Evolutionary conservation across 805 yeast genomes (phyloP), one percentile per base, ranked within the genome.

Genomic region (Lachancea cidri): DNA sequence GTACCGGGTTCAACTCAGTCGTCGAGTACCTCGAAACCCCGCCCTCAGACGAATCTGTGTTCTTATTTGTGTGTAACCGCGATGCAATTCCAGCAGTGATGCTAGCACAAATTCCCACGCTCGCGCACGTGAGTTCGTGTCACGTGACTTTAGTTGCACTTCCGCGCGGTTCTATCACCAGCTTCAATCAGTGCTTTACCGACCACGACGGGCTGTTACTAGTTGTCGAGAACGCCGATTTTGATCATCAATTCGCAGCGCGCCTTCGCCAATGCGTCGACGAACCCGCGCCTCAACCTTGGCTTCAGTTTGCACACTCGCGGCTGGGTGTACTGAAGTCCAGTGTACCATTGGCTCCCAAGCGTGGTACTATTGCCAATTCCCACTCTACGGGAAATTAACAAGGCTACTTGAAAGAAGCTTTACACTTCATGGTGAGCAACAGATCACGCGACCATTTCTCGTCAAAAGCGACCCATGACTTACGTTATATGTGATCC

Each of bases 1-100:
- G 71, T 0, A 29, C 66, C 1, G 84, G 84, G 1, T 82, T 77
- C 62, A 81, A 82, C 58, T 62, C 72, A 1, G 73, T 81, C 0
- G 78, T 77, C 19, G 51, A 63, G 41, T 59, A 57, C 7, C 57
- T 81, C 14, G 81, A 76, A 47, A 36, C 47, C 0, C 14, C 29
- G 22, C 35, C 17, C 5, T 18, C 36, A 17, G 35, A 17, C 25
- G 41, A 45, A 1, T 8, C 38, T 3, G 49, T 40, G 3, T 34
- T 49, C n/a, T 41, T 83, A 4, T 78, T 82, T 60, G 83, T 80
- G 14, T 77, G 85, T 48, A 79, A 74, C 47, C 58, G 65, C n/a
- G 85, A 80, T 44, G 68, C 73, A 3, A 57, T 60, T 9, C 78
- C 85, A 1, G 47, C 62, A 1, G 60, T 83, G 1, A 51, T 83